phyloP scores from a whole-genome alignment of 2,329 filamentous ascomycete genomes.

The Colletotrichum theobromicola region DNA sequence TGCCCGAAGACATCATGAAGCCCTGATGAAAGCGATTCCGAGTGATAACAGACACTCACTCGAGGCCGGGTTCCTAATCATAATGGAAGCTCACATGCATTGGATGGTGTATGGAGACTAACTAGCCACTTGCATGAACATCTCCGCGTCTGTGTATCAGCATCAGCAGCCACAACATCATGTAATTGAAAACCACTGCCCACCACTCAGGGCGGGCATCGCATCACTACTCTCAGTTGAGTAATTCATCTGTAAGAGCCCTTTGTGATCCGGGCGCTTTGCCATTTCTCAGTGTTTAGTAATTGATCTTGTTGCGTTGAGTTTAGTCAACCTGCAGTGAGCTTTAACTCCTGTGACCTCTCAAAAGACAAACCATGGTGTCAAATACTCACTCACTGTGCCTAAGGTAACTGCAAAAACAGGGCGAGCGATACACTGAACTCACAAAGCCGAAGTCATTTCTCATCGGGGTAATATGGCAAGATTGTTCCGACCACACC shows the following conservation, averaged over 20 bases:
- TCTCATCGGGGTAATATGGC: neutral
- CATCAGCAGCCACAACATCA: neutral
- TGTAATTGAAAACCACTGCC: neutral
- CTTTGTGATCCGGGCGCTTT: neutral
- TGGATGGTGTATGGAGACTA: no score
- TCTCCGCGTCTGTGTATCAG: no score
- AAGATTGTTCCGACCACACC: neutral
- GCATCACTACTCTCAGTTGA: rapidly evolving
- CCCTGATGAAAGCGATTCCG: neutral
- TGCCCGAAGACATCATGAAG: neutral
- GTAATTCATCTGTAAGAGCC: neutral
- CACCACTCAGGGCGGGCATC: neutral
- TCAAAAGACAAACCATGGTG: no score
- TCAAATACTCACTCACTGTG: neutral
- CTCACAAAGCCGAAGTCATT: neutral
- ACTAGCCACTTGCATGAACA: no score
- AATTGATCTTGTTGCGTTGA: neutral
- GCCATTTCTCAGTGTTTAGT: neutral
- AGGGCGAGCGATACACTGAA: neutral
- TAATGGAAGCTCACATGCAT: neutral
- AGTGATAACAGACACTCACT: neutral
- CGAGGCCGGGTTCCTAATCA: no score
- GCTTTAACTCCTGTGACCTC: neutral
- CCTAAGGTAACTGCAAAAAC: neutral
- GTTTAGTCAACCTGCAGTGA: neutral